These are phyloP conservation scores for Pichia kluyveri DNA, from an alignment of 805 yeast genomes.

Conservation along the genomic window DNA sequence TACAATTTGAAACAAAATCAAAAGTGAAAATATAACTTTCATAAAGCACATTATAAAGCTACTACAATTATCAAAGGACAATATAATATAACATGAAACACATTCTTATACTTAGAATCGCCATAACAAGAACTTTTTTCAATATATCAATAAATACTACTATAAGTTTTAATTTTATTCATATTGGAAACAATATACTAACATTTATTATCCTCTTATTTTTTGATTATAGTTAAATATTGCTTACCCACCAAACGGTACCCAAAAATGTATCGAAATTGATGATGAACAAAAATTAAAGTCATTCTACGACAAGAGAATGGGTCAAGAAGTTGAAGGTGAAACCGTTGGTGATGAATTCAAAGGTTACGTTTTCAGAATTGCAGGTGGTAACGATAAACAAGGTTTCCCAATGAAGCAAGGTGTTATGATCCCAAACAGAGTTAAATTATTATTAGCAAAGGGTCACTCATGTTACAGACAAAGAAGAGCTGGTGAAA, in stretches of 20 bases:
- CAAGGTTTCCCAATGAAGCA: slow-evolving; percentile 99
- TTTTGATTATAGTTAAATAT: slow-evolving; percentile 69
- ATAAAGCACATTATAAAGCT: too few species aligned
- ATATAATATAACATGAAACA: too few species aligned
- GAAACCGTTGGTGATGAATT: slow-evolving; percentile 97
- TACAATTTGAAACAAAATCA: too few species aligned
- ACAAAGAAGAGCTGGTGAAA: slow-evolving; percentile 99
- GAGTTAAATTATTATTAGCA: slow-evolving; percentile 91
- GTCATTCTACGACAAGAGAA: slow-evolving; percentile 97
- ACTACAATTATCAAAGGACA: too few species aligned
- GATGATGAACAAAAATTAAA: slow-evolving; percentile 99
- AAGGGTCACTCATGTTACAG: slow-evolving; percentile 98
- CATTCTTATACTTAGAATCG: too few species aligned
- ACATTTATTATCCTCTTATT: slow-evolving; percentile 9
- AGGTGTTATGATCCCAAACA: slow-evolving; percentile 99
- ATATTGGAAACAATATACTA: slow-evolving; percentile 6
- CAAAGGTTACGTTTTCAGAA: slow-evolving; percentile 98
- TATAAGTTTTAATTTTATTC: neutral
- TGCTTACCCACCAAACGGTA: slow-evolving; percentile 99
- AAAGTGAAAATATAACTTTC: too few species aligned
- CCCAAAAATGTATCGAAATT: slow-evolving; percentile 95
- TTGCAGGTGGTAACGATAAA: slow-evolving; percentile 99
- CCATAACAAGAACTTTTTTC: too few species aligned
- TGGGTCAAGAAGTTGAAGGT: slow-evolving; percentile 99
- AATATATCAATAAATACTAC: too few species aligned